These are phyloP conservation scores for Malus sieversii DNA, from an alignment of 306 rosid species.

Conservation along the genomic window DNA sequence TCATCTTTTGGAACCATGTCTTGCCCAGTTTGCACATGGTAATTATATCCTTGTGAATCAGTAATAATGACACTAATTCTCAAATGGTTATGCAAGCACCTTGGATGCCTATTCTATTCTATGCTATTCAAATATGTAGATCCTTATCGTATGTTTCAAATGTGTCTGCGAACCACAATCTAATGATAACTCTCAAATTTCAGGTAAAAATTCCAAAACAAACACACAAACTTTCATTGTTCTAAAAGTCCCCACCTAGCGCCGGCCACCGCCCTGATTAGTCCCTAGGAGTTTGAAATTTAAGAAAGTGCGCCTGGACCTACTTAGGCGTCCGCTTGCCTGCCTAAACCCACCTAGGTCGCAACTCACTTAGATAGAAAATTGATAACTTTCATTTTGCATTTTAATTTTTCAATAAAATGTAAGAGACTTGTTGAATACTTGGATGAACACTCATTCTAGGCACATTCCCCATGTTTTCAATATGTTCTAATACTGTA, in stretches of 20 bases:
- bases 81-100: neutral
- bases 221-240: neutral
- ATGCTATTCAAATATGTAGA: neutral
- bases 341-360: too few species aligned
- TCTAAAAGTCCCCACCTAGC: too few species aligned
- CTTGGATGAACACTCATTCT: too few species aligned
- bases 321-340: too few species aligned
- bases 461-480: too few species aligned
- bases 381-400: too few species aligned
- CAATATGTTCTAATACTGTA: too few species aligned
- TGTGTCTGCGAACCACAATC: neutral
- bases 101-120: neutral
- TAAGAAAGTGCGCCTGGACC: too few species aligned
- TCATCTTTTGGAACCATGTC: neutral
- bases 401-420: too few species aligned
- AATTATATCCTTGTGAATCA: neutral
- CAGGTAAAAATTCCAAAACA: neutral
- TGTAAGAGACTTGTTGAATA: too few species aligned
- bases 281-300: too few species aligned
- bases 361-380: too few species aligned
- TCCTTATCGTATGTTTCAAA: neutral
- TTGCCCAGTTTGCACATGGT: neutral
- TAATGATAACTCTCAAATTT: neutral
- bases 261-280: accelerated
- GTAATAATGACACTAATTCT: neutral